Base-by-base conservation (phyloP, 805 yeast genomes). In the Starmerella powellii region DNA sequence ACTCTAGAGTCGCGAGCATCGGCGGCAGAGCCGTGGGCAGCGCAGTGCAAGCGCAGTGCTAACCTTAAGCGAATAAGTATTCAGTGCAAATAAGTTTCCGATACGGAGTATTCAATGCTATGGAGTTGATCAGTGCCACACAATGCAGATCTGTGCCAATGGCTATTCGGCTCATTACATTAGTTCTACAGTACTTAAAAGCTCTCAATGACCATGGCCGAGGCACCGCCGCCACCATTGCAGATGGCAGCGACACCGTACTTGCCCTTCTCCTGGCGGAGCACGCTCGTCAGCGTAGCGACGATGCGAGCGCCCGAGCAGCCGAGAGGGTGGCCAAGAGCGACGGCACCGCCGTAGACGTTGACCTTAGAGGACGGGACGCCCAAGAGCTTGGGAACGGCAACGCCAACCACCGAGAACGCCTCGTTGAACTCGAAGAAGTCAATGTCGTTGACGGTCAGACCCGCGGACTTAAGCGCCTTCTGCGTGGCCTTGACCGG, bases 221-320 rank as follows among this genome's bases (percentile, higher is more conserved):
- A 80, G 38, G 96, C 97, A 62, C 98, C 99, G 62, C 99, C 99
- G 58, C 99, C 99, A 70, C 99, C 98, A 64, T 91, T 91, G 73
- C 98, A 91, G 60, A 91, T 80, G 63, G 85, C 95, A 56, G 95
- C 96, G 53, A 77, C 85, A 63, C 99, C 99, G 54, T 78, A 63
- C 67, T 80, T 84, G 55, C 88, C 93, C 42, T 65, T 65, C 70
- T 91, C 97, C 68, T 88, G 95, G 30, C 64, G 52, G 59, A 91
- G 74, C 15, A 87, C 86, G 38, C 85, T 74, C 45, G 77, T 57
- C 63, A 91, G 72, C 23, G 98, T 91, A 52, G 84, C 87, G 44
- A 91, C 75, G 57, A 91, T 74, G 68, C 96, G 80, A 31, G 95
- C 95, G 65, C 96, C 96, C 13, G 95, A 83, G 66, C 94, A 82